Conservation (phyloP, 768 basidiomycete genomes). For the Strobilomyces dryophilus region DNA sequence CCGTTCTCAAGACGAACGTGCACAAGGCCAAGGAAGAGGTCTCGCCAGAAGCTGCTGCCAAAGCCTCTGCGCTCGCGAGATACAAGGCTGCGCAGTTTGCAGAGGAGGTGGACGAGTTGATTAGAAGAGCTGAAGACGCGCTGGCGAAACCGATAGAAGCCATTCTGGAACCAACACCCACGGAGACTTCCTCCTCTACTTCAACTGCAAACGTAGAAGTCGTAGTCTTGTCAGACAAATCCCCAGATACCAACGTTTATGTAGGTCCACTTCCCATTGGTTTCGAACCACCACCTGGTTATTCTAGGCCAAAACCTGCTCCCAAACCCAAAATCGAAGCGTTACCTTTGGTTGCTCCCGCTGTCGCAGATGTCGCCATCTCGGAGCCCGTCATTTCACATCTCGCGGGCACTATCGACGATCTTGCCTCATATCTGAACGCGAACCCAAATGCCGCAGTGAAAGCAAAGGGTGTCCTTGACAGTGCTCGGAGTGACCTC, state of each 20-base stretch:
- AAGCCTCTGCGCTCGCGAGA: constrained; percentile 40
- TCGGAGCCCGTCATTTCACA: constrained; percentile 93
- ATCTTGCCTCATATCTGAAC: constrained; percentile 79
- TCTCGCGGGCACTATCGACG: constrained; percentile 89
- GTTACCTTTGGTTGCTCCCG: constrained; percentile 80
- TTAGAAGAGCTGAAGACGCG: constrained; percentile 70
- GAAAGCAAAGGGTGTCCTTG: constrained; percentile 71
- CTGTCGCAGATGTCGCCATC: constrained; percentile 61
- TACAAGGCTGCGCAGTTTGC: constrained; percentile 49
- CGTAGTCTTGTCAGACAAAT: constrained; percentile 21
- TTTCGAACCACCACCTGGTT: constrained; percentile 92
- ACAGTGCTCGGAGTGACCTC: constrained; percentile 77
- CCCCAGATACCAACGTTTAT: constrained; percentile 42
- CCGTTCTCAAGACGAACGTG: constrained; percentile 47
- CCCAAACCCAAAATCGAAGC: constrained; percentile 34
- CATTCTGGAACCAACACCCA: constrained; percentile 18
- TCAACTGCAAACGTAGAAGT: constrained; percentile 23
- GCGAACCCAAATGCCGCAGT: constrained; percentile 63
- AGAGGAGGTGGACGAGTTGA: constrained; percentile 64
- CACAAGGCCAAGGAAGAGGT: constrained; percentile 34
- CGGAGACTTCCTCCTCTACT: constrained; percentile 21
- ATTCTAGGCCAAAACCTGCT: constrained; percentile 54
- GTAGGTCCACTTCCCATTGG: constrained; percentile 80
- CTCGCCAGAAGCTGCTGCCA: constrained; percentile 25
- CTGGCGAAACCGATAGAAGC: constrained; percentile 42